phyloP scores from a whole-genome alignment of 2,329 filamentous ascomycete genomes.

The Tothia fuscella region DNA sequence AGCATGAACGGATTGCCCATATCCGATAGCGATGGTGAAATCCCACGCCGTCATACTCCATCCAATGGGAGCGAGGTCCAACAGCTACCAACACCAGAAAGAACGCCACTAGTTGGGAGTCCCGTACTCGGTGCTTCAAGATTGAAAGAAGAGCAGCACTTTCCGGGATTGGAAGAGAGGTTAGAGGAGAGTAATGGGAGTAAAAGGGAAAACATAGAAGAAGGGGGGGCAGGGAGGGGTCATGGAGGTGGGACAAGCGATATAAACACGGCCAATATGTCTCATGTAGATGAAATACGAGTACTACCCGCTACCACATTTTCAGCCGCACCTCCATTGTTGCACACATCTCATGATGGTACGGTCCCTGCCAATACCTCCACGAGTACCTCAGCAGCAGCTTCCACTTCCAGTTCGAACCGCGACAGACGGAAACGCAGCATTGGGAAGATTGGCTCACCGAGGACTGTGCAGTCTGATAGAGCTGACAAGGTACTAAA shows the following conservation, averaged over 20 bases:
- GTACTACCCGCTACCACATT: no score
- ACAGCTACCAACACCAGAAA: background rate
- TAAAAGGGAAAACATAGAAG: background rate
- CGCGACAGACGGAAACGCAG: slow-evolving; percentile 3
- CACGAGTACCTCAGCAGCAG: no score
- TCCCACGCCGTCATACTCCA: background rate
- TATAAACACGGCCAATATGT: background rate
- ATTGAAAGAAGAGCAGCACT: background rate
- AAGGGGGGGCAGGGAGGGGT: background rate
- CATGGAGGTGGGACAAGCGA: background rate
- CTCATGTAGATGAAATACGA: background rate
- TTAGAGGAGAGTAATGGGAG: background rate
- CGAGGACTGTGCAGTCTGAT: background rate
- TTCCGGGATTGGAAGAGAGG: slow-evolving; percentile 1
- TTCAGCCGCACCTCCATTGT: background rate
- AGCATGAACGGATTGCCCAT: slow-evolving; percentile 4
- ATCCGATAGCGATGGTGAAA: background rate
- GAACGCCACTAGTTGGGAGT: slow-evolving; percentile 4
- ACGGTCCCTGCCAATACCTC: no score
- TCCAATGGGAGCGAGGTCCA: background rate
- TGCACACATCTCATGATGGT: background rate
- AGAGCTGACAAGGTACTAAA: slow-evolving; percentile 33
- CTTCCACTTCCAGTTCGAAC: no score
- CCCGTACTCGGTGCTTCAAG: background rate
- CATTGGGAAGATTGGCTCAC: slow-evolving; percentile 9